These are phyloP conservation scores for Diplocarpon mali DNA, from an alignment of 2,329 filamentous ascomycete species.

Conservation along the genomic window DNA sequence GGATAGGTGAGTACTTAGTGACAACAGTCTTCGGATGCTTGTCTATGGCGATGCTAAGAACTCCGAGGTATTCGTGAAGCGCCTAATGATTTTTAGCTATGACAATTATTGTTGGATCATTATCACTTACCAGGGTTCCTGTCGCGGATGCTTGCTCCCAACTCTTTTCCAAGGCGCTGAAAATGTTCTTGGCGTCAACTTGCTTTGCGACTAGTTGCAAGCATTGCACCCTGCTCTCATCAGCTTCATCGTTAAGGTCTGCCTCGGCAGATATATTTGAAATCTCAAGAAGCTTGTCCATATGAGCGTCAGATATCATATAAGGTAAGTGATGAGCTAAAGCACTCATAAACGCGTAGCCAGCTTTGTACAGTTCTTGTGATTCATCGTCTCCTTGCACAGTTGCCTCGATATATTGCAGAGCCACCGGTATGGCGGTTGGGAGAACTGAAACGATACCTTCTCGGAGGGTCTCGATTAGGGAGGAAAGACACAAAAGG, in stretches of 20 bases:
- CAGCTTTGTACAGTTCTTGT: conserved; percentile 65
- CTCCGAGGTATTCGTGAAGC: conserved; percentile 54
- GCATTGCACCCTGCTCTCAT: conserved; percentile 56
- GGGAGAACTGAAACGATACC: conserved; percentile 77
- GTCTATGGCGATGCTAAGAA: conserved; percentile 62
- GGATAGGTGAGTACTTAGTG: conserved; percentile 57
- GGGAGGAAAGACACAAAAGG: conserved; percentile 78
- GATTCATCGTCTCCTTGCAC: conserved; percentile 40
- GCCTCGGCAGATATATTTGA: conserved; percentile 62
- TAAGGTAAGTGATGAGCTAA: conserved; percentile 77
- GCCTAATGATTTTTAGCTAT: conserved; percentile 35
- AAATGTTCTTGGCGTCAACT: conserved; percentile 65
- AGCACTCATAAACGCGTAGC: conserved; percentile 68
- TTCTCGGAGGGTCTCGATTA: conserved; percentile 80
- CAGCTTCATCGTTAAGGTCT: conserved; percentile 48
- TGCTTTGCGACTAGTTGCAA: conserved; percentile 65
- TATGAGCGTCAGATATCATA: conserved; percentile 68
- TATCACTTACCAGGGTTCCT: conserved; percentile 43
- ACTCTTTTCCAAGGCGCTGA: conserved; percentile 60
- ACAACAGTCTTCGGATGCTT: conserved; percentile 68
- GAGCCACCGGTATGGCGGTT: conserved; percentile 57
- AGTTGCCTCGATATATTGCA: conserved; percentile 59
- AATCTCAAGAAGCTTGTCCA: conserved; percentile 60
- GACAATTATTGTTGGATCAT: conserved; percentile 24
- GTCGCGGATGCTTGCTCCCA: conserved; percentile 54